Evolutionary conservation across 495 filamentous ascomycete species (phyloP), one percentile per base, ranked within the genome.

Genomic region (Amphirosellinia nigrospora): DNA sequence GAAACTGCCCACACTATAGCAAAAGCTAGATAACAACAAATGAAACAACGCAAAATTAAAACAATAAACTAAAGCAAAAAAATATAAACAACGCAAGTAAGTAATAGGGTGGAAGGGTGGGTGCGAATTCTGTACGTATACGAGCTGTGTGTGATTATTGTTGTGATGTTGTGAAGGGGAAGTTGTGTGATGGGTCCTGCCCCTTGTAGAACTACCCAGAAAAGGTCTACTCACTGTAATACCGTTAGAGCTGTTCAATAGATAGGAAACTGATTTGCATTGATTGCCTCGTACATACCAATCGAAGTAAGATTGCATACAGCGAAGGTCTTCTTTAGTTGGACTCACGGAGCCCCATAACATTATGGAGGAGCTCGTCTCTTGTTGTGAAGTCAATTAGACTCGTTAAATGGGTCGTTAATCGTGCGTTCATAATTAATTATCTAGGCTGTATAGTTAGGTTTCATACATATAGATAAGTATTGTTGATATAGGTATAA

Each of bases 231-330:
- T 38, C 46, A 65, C 63, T 65, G 21, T n/a, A 19, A 16, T 9
- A 46, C 34, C 21, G n/a, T 65, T 41, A 65, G 63, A 21, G 15
- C 21, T 48, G 26, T 30, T 30, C 4, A 9, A 64, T 6, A 3
- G 39, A 45, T 36, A 23, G 21, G 16, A 61, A 11, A 21, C 19
- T 30, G 5, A 9, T 2, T 21, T 48, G 6, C 4, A 19, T 4
- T 65, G 21, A 9, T 65, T 15, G 15, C 41, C 1, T 26, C 26
- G 7, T 28, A 64, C 63, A 39, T 41, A 65, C 63, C 63, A 69
- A 43, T 52, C 16, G 10, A 61, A 69, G 41, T 69, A 69, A 59
- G 30, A 68, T 7, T 59, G 34, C 65, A 68, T 68, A 28, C 4
- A 68, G 23, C 23, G 6, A 46, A 46, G 19, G 39, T 68, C 65